Percentiles rank a stretch among this genome's conserved stretches.
phyloP scores from a whole-genome alignment of 768 basidiomycete species.

The Gelatoporia subvermispora region DNA sequence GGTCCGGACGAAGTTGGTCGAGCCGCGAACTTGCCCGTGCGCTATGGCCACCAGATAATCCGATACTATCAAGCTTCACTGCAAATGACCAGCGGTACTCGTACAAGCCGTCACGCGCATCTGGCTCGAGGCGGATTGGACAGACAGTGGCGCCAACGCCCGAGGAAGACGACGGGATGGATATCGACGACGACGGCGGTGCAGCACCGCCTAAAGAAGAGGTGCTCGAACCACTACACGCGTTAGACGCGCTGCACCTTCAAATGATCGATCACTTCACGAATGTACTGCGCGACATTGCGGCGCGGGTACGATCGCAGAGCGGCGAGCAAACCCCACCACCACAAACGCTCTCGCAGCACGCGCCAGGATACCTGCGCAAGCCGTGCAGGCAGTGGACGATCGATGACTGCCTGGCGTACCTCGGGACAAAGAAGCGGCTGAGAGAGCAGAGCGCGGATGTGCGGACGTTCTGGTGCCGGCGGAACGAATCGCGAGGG shows the following conservation, averaged over 20 bases:
- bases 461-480: conserved; percentile 47
- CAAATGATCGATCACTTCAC: conserved; percentile 69
- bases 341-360: conserved; percentile 35
- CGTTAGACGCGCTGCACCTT: conserved; percentile 61
- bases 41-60: conserved; percentile 2
- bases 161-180: conserved; percentile 37
- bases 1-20: conserved; percentile 19
- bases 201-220: conserved; percentile 15
- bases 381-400: conserved; percentile 48
- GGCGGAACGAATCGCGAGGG: conserved; percentile 43
- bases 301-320: conserved; percentile 34
- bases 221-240: conserved; percentile 43
- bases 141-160: conserved; percentile 9
- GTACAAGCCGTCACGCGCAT: not conserved
- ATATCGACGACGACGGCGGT: conserved; percentile 53
- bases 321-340: conserved; percentile 28
- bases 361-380: conserved; percentile 50
- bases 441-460: conserved; percentile 36
- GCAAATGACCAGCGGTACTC: too few relatives aligned
- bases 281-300: conserved; percentile 54
- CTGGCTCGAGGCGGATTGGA: conserved; percentile 3
- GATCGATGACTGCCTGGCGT: conserved; percentile 52
- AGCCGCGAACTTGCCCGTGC: conserved; percentile 46
- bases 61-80: not conserved
- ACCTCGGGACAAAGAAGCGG: conserved; percentile 40